Base-by-base conservation (phyloP, 345 rosid species). In the Leavenworthia alabamica region DNA sequence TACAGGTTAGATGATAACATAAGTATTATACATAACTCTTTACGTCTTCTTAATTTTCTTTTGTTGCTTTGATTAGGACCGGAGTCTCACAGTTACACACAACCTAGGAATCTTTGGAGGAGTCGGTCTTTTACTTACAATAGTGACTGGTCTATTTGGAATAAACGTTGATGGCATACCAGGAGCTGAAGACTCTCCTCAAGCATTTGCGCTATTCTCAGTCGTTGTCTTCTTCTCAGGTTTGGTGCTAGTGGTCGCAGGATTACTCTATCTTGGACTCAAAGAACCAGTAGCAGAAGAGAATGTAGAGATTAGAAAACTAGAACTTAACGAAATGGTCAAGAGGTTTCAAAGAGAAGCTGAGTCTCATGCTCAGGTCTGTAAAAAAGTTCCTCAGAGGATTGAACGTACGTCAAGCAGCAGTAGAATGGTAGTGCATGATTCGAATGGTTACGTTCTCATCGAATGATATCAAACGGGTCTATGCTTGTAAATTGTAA, bases 151-250 rank as follows among this genome's bases (percentile, higher is more conserved):
- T 15, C 83, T 82, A 10, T 81, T 81, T 32, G 86, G 88, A 60
- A 85, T 81, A 41, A 81, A 85, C 60, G 80, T 85, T 46, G 86
- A 81, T 53, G 88, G 91, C 28, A 85, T 85, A 6, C 91, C 86
- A 10, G 84, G 88, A 75, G 43, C 70, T n/a, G 46, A 44, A 27
- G 53, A 56, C 23, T 64, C 69, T 35, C 80, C 88, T 2, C 72
- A 71, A 52, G 88, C 82, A 10, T 85, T 85, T 64, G 65, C 45
- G 1, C 7, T 79, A 16, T 82, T 82, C 76, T 64, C 86, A 8
- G 58, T 40, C 22, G 42, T 81, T 55, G 78, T 85, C 2, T 31
- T 79, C 56, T 61, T 73, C 22, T 22, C 80, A 2, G 91, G 86
- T 45, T 43, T 66, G 15, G 72, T 66, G 8, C 56, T 82, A 29